Evolutionary conservation across 139 green algal genomes (phyloP).

Genomic region (Coccomyxa sp.): DNA sequence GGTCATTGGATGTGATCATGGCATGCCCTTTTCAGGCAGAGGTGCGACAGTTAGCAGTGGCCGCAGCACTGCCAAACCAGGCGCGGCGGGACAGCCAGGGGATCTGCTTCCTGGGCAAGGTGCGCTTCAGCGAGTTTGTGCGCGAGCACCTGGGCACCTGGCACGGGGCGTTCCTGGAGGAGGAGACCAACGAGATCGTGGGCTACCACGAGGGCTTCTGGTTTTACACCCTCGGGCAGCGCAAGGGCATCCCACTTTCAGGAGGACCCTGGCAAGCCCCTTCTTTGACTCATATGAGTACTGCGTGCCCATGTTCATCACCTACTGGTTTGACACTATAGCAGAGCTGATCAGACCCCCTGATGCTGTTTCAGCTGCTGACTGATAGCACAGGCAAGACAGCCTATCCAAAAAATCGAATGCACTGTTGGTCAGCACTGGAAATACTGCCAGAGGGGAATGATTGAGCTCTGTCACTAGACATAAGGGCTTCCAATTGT

Average conservation of each 20-base stretch:
- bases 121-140: constrained; percentile 87
- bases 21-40: no score
- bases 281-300: neutral
- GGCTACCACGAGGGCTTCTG: constrained; percentile 83
- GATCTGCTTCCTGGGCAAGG: constrained; percentile 98
- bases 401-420: no score
- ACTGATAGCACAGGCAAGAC: no score
- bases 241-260: constrained; percentile 82
- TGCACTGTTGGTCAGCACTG: no score
- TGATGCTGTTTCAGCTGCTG: neutral
- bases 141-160: constrained; percentile 86
- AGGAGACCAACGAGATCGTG: constrained; percentile 62
- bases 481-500: no score
- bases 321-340: neutral
- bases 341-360: neutral
- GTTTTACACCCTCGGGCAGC: constrained; percentile 97
- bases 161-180: constrained; percentile 84
- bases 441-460: no score
- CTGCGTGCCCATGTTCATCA: no score
- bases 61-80: constrained; percentile 72
- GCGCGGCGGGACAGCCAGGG: constrained; percentile 92
- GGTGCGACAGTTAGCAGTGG: constrained; percentile 62
- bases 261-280: constrained; percentile 86
- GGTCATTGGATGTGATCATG: no score
- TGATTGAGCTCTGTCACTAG: no score